A percentile compares a stretch with the other conserved stretches of the same genome.
Conservation (phyloP, 805 yeast species). For the Lipomyces yamanashiensis region DNA sequence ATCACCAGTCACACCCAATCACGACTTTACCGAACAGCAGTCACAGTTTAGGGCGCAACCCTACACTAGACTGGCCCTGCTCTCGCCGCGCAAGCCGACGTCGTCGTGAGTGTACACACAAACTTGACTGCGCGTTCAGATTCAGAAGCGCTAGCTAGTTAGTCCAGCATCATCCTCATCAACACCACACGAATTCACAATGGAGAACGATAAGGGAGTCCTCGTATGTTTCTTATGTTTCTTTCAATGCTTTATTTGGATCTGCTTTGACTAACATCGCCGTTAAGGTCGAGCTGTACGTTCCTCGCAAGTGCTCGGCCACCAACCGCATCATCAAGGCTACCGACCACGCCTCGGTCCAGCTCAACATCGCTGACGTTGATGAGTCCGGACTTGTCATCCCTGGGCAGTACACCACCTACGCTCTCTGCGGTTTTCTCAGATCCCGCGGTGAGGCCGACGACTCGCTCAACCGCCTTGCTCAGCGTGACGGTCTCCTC, state of each 20-base stretch:
- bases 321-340: slow-evolving; percentile 99
- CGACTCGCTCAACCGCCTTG: slow-evolving; percentile 98
- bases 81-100: not conserved
- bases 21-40: slow-evolving; percentile 13
- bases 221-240: slow-evolving; percentile 72
- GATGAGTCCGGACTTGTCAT: slow-evolving; percentile 95
- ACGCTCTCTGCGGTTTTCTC: slow-evolving; percentile 96
- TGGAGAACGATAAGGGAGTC: slow-evolving; percentile 99
- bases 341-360: slow-evolving; percentile 99
- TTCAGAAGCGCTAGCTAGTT: too few species aligned
- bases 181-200: slow-evolving; percentile 49
- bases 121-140: too few species aligned
- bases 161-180: not conserved
- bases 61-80: not conserved
- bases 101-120: too few species aligned
- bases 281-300: slow-evolving; percentile 97
- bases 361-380: slow-evolving; percentile 97
- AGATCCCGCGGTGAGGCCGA: slow-evolving; percentile 99
- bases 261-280: not conserved
- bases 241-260: not conserved
- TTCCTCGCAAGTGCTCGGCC: slow-evolving; percentile 99
- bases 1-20: slow-evolving; percentile 14
- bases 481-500: slow-evolving; percentile 97
- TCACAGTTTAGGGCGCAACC: slow-evolving; percentile 20
- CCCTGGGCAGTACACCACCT: slow-evolving; percentile 87